These are phyloP conservation scores for Pseudoperonospora humuli DNA, from an alignment of 352 stramenopile species.

Conservation along the genomic window DNA sequence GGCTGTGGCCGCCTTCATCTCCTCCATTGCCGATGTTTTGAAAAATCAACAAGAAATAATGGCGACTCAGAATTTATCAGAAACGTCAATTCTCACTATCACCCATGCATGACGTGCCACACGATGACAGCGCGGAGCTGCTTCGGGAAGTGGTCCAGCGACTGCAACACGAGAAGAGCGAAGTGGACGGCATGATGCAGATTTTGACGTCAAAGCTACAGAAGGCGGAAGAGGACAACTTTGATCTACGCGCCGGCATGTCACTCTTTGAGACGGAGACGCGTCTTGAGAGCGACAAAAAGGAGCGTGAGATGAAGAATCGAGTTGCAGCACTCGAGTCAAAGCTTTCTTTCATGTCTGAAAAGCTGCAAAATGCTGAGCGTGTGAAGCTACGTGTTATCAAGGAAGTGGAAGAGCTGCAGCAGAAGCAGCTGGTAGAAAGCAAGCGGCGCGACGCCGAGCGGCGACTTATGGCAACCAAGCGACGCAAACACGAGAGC, in stretches of 20 bases:
- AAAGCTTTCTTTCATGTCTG: constrained; percentile 38
- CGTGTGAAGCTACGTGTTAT: constrained; percentile 41
- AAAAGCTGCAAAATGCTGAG: constrained; percentile 53
- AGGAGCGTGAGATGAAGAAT: constrained; percentile 32
- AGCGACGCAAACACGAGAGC: constrained; percentile 52
- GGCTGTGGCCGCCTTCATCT: constrained; percentile 10
- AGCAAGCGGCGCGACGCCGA: constrained; percentile 61
- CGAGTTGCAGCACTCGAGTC: constrained; percentile 48
- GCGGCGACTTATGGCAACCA: constrained; percentile 52
- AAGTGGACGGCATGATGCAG: constrained; percentile 46
- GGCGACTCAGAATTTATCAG: constrained; percentile 5
- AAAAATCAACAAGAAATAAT: neutral
- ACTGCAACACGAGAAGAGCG: constrained; percentile 42
- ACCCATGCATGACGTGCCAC: constrained; percentile 5
- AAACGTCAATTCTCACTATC: no score
- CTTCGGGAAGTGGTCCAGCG: constrained; percentile 30
- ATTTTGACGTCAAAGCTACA: constrained; percentile 40
- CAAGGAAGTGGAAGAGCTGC: constrained; percentile 46
- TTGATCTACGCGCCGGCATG: constrained; percentile 50
- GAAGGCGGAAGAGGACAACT: constrained; percentile 53
- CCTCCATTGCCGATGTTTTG: constrained; percentile 10
- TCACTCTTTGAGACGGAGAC: constrained; percentile 43
- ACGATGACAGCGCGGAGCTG: constrained; percentile 14
- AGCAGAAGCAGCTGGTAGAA: constrained; percentile 49
- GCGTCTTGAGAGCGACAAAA: constrained; percentile 32